These are phyloP conservation scores for Xerocomellus chrysenteron DNA, from an alignment of 768 basidiomycete species.

Conservation along the genomic window DNA sequence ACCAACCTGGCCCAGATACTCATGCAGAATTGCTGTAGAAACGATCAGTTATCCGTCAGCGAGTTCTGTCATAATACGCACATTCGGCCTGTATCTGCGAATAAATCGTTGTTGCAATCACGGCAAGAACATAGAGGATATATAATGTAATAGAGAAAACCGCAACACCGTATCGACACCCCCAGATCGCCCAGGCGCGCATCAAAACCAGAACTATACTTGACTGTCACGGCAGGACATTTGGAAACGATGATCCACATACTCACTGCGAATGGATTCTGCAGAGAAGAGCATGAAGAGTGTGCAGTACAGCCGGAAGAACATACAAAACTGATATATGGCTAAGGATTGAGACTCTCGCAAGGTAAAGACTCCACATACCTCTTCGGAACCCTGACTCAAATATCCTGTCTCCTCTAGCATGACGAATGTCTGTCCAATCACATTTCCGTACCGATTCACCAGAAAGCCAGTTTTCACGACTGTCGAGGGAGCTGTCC, in stretches of 20 bases:
- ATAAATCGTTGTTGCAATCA: no score
- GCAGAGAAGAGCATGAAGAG: conserved; percentile 9
- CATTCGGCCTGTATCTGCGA: no score
- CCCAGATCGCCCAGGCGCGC: conserved; percentile 25
- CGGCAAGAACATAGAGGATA: not conserved
- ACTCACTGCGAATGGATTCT: conserved; percentile 26
- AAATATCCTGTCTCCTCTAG: conserved; percentile 26
- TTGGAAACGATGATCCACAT: not conserved
- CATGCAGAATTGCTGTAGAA: no score
- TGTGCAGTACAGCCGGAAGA: not conserved
- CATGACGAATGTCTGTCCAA: conserved; percentile 19
- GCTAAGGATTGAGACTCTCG: not conserved
- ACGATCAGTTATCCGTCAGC: no score
- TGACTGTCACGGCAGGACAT: not conserved
- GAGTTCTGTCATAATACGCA: no score
- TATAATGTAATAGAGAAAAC: not conserved
- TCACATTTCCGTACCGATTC: conserved; percentile 18
- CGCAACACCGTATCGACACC: conserved; percentile 5
- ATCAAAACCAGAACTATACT: conserved; percentile 24
- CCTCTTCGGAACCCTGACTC: conserved; percentile 11
- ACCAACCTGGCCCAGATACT: conserved; percentile 7
- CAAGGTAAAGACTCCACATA: not conserved
- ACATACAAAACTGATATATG: conserved; percentile 15
- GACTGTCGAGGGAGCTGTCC: conserved; percentile 14
- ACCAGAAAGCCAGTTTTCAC: conserved; percentile 15